Base-by-base conservation (phyloP, 495 filamentous ascomycete species). In the Cudoniella acicularis region DNA sequence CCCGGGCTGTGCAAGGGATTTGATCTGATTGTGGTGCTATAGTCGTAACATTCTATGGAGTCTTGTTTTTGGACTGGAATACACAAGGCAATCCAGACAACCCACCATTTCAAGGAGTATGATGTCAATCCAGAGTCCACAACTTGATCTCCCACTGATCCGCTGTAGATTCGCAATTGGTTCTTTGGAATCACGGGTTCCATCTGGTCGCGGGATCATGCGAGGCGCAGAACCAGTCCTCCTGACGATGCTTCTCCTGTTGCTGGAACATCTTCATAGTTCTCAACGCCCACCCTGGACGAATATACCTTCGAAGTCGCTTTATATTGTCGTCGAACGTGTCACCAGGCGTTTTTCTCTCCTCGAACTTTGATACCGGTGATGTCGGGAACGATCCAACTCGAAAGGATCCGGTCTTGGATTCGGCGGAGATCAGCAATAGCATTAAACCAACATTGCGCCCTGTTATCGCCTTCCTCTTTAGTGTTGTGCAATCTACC, bases 41-140 rank as follows among this genome's bases (percentile, higher is more conserved):
- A 92, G 88, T 79, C 67, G 80, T 93, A 9, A 24, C 87, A 11
- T 68, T 83, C n/a, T 96, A 92, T 68, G 76, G 82, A 3, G 76
- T 92, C 23, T 76, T 96, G 9, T 92, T 89, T 63, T 83, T 91
- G 82, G 86, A 96, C 55, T 91, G 85, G 85, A 79, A 80, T 22
- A 63, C 17, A 13, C 40, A 55, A 22, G 58, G 54, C 2, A 49
- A 57, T 57, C 73, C 77, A 16, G 77, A 80, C 54, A 75, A 77
- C 22, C 78, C 80, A 46, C 85, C 86, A 1, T 88, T 91, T 68
- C 75, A 84, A 55, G 80, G 70, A 16, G 83, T 86, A 56, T 40
- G 48, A 13, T 65, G 56, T 16, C 22, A 30, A 20, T 18, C 30
- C 4, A 45, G 9, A 13, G 17, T 13, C 23, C 2, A 16, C 10